These are phyloP conservation scores for Warburgia ugandensis DNA, from an alignment of 164 flowering plant species.

Conservation along the genomic window DNA sequence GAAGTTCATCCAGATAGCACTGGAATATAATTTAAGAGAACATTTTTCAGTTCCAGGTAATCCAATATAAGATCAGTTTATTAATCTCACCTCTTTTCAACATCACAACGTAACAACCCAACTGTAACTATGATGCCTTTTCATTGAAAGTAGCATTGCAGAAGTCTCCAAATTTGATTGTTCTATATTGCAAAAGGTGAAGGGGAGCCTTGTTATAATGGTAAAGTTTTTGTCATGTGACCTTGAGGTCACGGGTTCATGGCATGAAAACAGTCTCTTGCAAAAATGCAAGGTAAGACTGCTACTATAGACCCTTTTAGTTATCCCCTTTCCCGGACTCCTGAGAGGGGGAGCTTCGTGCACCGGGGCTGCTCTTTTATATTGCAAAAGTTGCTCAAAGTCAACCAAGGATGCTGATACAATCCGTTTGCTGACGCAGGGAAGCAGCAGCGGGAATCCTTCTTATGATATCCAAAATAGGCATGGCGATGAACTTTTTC, in stretches of 20 bases:
- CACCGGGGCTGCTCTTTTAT: too few relatives aligned
- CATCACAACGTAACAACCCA: conserved; percentile 78
- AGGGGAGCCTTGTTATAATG: too few relatives aligned
- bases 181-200: conserved; percentile 68
- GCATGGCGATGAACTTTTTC: conserved; percentile 51
- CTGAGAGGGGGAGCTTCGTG: too few relatives aligned
- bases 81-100: conserved; percentile 44
- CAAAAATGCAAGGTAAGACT: too few relatives aligned
- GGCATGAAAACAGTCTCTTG: too few relatives aligned
- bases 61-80: background rate
- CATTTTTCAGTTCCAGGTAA: too few relatives aligned
- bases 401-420: conserved; percentile 47
- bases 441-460: conserved; percentile 87
- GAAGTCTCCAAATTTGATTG: conserved; percentile 72
- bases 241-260: too few relatives aligned
- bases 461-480: conserved; percentile 86
- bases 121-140: conserved; percentile 49
- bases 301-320: too few relatives aligned
- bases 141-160: conserved; percentile 63
- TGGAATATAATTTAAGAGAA: background rate
- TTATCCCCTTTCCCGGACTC: too few relatives aligned
- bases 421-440: conserved; percentile 81
- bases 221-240: too few relatives aligned
- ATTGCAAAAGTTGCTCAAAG: too few relatives aligned
- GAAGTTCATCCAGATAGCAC: background rate